A percentile compares a stretch with the other conserved stretches of the same genome.
Evolutionary conservation across 805 yeast species (phyloP).

Genomic region (Yarrowia hollandica): DNA sequence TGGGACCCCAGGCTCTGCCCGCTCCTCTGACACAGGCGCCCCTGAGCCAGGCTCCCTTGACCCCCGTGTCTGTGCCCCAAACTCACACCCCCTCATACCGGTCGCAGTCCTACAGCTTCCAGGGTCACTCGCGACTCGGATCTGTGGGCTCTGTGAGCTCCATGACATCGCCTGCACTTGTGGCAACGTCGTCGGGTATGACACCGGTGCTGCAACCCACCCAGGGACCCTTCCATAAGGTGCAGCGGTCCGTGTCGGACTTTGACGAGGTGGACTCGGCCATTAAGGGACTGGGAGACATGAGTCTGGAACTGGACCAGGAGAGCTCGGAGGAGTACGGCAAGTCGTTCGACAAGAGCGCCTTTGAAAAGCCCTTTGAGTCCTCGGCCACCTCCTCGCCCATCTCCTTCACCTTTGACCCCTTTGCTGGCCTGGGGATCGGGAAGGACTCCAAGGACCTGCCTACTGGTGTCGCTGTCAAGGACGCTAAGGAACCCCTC

Average conservation of each 20-base stretch:
- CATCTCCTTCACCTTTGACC: conserved; percentile 28
- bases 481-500: too few relatives aligned
- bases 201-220: conserved; percentile 9
- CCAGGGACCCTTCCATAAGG: not conserved
- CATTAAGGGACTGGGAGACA: conserved; percentile 24
- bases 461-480: too few relatives aligned
- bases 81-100: too few relatives aligned
- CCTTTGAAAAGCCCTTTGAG: conserved; percentile 1
- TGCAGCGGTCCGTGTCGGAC: conserved; percentile 2
- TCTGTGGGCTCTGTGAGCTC: conserved; percentile 15
- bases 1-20: not conserved
- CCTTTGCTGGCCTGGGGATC: conserved; percentile 22
- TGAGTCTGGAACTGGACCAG: conserved; percentile 18
- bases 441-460: not conserved
- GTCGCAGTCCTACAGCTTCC: conserved; percentile 19
- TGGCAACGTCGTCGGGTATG: not conserved
- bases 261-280: conserved; percentile 28
- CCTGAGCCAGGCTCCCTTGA: too few relatives aligned
- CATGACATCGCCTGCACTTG: conserved; percentile 1
- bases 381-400: conserved; percentile 20
- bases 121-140: conserved; percentile 17
- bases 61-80: too few relatives aligned
- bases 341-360: conserved; percentile 2
- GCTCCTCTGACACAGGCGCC: too few relatives aligned
- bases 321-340: not conserved